Evolutionary conservation across 2,329 filamentous ascomycete species (phyloP), one percentile per base, ranked within the genome.

Genomic region (Colletotrichum graminicola): DNA sequence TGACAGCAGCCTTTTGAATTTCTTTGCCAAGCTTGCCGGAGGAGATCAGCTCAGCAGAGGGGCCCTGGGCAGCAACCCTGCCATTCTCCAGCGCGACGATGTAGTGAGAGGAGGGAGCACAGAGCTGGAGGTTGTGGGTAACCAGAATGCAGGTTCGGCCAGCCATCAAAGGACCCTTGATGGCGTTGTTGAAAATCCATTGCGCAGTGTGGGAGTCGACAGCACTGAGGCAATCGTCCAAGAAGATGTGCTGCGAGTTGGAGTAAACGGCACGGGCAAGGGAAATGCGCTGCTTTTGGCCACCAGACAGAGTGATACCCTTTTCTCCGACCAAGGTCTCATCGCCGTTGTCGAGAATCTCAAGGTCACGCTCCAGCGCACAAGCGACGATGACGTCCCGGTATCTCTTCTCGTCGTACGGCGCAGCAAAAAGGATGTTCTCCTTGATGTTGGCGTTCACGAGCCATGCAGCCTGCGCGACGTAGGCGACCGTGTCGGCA

Each of bases 121-220:
- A 96, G 23, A 99, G 88, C n/a, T 93, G 89, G 36, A 96, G 89
- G 77, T 98, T 99, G 84, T 99, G 96, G 0, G 96, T 98, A 45
- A 99, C 95, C 54, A 99, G 87, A 65, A 99, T 94, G 80, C 96
- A 98, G 36, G 96, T 98, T 52, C 96, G 91, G 77, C 91, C 87
- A 69, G 88, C 84, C 96, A 99, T 98, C 62, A 99, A 83, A 7
- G 94, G 93, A 2, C 96, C 96, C 76, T 91, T 91, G 74, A 99
- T 91, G 71, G 95, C 97, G 81, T 97, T 93, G 79, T 92, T 93
- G 82, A 98, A 98, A 75, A 99, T 98, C 92, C 97, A 98, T 80
- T 98, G 97, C 2, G 95, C 95, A 0, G 96, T 98, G 77, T 99
- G 96, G 4, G 96, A 97, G 80, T 99, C 96, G 43, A 99, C 96